Base-by-base conservation (phyloP, 2,329 filamentous ascomycete genomes). In the Cladosporium sp. region DNA sequence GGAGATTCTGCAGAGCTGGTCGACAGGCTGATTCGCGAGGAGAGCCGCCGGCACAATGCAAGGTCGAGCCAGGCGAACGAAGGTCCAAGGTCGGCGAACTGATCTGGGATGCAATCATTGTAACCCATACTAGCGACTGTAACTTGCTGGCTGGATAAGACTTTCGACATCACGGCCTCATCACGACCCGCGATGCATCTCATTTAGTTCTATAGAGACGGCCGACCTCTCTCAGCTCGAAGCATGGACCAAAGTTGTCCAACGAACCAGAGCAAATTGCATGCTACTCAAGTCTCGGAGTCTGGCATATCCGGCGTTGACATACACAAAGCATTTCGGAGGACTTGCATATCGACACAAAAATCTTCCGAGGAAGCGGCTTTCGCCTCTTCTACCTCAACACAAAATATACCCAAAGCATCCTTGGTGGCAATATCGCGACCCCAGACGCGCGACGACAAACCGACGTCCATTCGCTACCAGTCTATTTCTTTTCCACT, bases 1-100 rank as follows among this genome's bases (percentile, higher is more conserved):
- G 52, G 60, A 20, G 56, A 48, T 32, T 61, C 66, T 25, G 66
- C 69, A 28, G 77, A 79, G 28, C 66, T 79, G 37, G 75, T 79
- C 51, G 78, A 80, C 62, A 74, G 72, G 55, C 66, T 80, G 62
- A 78, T 80, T 57, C 71, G 71, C 15, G 71, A 76, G 25, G 77
- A 80, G 61, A 72, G 72, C 34, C 67, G 63, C 44, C 71, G 75
- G n/a, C 56, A 60, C 32, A 36, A 35, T 7, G 19, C 52, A 3
- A 55, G 52, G 39, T 47, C 52, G 10, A 47, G 15, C 15, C 52
- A 55, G 15, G 28, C 52, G 20, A 55, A 55, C 52, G 35, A 37
- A 20, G 52, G 52, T 17, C 52, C 52, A 8, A 45, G 52, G 32
- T 37, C 52, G 15, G 20, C 52, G 3, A 22, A 10, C 4, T 44